phyloP scores from a whole-genome alignment of 371 early-diverging fungal species.

The Rhizopus arrhizus region DNA sequence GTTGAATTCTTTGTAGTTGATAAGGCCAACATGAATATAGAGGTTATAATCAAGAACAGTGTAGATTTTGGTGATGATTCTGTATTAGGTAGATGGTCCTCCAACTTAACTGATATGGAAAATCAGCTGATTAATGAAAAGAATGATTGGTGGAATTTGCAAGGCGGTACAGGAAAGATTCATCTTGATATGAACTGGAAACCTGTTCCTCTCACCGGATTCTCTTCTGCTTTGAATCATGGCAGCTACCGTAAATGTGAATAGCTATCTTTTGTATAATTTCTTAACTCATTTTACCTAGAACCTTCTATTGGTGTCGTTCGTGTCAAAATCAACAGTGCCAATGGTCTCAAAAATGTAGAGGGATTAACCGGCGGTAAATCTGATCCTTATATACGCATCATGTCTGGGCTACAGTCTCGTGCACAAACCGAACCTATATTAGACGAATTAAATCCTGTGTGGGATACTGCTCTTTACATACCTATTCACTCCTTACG shows the following conservation, averaged over 20 bases:
- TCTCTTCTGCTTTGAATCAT: slow-evolving; percentile 37
- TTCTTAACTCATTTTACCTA: neutral
- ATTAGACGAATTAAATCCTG: slow-evolving; percentile 70
- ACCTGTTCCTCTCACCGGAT: slow-evolving; percentile 44
- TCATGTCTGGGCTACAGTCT: slow-evolving; percentile 58
- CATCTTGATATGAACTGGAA: slow-evolving; percentile 48
- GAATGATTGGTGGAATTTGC: slow-evolving; percentile 48
- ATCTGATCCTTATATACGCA: slow-evolving; percentile 79
- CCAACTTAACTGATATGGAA: slow-evolving; percentile 26
- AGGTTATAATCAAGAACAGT: slow-evolving; percentile 25
- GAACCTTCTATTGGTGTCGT: slow-evolving; percentile 77
- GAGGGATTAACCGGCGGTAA: slow-evolving; percentile 61
- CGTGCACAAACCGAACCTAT: slow-evolving; percentile 66
- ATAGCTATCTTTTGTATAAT: neutral
- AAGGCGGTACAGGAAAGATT: slow-evolving; percentile 45
- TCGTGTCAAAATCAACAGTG: slow-evolving; percentile 68
- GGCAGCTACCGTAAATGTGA: slow-evolving; percentile 29
- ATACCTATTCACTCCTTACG: slow-evolving; percentile 64
- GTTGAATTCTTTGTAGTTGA: slow-evolving; percentile 36
- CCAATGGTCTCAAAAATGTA: slow-evolving; percentile 67
- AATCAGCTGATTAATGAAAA: slow-evolving; percentile 31
- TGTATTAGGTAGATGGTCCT: slow-evolving; percentile 27
- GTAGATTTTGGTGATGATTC: slow-evolving; percentile 33
- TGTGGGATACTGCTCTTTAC: slow-evolving; percentile 77
- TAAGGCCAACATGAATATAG: slow-evolving; percentile 21